phyloP scores from a whole-genome alignment of 768 basidiomycete genomes.

The Paxillus ammoniavirescens region DNA sequence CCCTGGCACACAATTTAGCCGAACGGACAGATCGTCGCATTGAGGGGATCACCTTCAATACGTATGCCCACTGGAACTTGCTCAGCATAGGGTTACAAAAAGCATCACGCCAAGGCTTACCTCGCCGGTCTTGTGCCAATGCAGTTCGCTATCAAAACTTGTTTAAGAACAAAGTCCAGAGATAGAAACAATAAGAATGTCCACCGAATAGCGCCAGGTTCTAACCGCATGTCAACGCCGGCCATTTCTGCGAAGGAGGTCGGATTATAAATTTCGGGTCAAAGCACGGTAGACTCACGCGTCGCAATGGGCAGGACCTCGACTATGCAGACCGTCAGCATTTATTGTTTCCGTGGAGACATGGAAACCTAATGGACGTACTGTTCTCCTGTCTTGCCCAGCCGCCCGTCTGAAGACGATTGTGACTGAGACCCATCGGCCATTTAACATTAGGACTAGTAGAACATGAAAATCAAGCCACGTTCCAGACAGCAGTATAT shows the following conservation, averaged over 20 bases:
- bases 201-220: constrained; percentile 38
- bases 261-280: neutral
- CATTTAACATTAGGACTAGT: constrained; percentile 49
- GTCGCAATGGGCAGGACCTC: constrained; percentile 37
- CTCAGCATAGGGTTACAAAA: neutral
- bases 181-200: too few relatives aligned
- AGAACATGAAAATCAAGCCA: neutral
- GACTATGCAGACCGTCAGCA: constrained; percentile 18
- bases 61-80: constrained; percentile 42
- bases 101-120: neutral
- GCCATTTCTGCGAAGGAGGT: constrained; percentile 8
- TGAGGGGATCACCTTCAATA: constrained; percentile 36
- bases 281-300: constrained; percentile 17
- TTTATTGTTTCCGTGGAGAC: neutral
- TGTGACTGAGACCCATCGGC: constrained; percentile 57
- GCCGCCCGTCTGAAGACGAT: constrained; percentile 53
- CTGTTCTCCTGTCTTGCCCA: constrained; percentile 62
- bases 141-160: constrained; percentile 31
- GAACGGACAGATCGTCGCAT: constrained; percentile 20
- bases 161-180: neutral
- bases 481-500: neutral
- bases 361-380: constrained; percentile 14
- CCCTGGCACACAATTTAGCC: constrained; percentile 47
- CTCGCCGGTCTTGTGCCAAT: constrained; percentile 41
- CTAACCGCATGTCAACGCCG: constrained; percentile 38